These are phyloP conservation scores for Candida silvatica DNA, from an alignment of 805 yeast genomes.

Conservation along the genomic window DNA sequence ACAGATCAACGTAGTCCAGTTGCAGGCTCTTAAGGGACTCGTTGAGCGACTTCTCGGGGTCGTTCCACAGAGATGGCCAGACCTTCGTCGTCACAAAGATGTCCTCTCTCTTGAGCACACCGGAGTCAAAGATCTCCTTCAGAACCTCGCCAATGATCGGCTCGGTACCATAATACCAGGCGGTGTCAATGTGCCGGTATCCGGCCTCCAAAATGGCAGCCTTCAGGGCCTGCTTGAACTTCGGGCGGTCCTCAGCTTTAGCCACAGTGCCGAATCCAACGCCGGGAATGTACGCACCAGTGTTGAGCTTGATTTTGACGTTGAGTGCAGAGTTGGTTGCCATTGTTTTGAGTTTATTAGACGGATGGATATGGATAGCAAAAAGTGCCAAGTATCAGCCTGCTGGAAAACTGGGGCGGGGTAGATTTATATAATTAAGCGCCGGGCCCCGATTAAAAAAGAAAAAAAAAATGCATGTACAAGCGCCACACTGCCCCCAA, in stretches of 20 bases:
- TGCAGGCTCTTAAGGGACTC: constrained; percentile 32
- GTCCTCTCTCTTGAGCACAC: constrained; percentile 39
- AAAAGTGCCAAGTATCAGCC: too few relatives aligned
- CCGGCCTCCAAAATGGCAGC: constrained; percentile 30
- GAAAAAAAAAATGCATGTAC: too few relatives aligned
- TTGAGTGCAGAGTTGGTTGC: constrained; percentile 13
- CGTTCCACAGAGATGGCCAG: constrained; percentile 39
- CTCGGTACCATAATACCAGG: constrained; percentile 41
- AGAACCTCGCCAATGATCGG: constrained; percentile 35
- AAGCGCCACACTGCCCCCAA: too few relatives aligned
- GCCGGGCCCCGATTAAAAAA: too few relatives aligned
- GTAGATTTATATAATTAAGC: too few relatives aligned
- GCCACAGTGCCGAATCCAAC: constrained; percentile 63
- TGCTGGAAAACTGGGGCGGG: too few relatives aligned
- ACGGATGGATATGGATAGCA: too few relatives aligned
- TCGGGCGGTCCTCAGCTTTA: constrained; percentile 5
- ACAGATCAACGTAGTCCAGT: constrained; percentile 36
- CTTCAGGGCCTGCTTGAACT: constrained; percentile 13
- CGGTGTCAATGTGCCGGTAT: constrained; percentile 43
- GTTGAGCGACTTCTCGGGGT: constrained; percentile 33
- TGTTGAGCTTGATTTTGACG: constrained; percentile 38
- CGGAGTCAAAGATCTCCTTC: constrained; percentile 36
- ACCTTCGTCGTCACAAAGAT: constrained; percentile 70
- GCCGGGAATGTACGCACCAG: constrained; percentile 55
- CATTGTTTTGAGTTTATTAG: too few relatives aligned